A percentile compares a stretch with the other conserved stretches of the same genome.
Evolutionary conservation across 176 grass and related monocot genomes (phyloP).

Genomic region (Canna indica): DNA sequence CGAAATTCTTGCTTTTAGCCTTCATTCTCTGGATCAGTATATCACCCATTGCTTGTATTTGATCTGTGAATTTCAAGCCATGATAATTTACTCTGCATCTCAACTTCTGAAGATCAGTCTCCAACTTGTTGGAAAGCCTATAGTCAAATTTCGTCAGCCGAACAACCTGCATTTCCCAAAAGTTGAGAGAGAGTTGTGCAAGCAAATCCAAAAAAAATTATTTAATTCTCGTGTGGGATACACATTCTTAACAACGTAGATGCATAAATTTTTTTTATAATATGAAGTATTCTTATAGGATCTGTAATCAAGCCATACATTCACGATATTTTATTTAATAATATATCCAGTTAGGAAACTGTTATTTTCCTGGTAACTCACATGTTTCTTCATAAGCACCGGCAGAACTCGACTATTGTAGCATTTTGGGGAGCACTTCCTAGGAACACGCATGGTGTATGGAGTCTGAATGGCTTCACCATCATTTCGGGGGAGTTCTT

Average conservation of each 20-base stretch:
- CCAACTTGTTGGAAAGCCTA: constrained; percentile 21
- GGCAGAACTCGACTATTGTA: constrained; percentile 76
- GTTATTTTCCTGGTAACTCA: constrained; percentile 20
- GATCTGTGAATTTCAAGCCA: constrained; percentile 19
- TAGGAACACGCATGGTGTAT: constrained; percentile 83
- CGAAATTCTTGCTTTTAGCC: constrained; percentile 20
- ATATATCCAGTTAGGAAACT: not conserved
- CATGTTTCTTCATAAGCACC: constrained; percentile 77
- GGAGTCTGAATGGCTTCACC: constrained; percentile 40
- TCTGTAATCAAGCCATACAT: not conserved
- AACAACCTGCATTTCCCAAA: constrained; percentile 15
- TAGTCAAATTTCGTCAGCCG: constrained; percentile 20
- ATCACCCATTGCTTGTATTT: constrained; percentile 17
- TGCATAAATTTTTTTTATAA: not conserved
- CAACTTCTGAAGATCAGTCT: constrained; percentile 20
- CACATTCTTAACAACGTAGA: not conserved
- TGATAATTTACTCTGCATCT: constrained; percentile 24
- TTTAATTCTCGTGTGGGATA: not conserved
- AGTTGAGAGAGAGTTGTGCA: not conserved
- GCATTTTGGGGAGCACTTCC: constrained; percentile 83
- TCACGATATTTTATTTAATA: not conserved
- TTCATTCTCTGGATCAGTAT: constrained; percentile 20
- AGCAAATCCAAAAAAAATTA: not conserved
- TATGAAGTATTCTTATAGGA: not conserved
- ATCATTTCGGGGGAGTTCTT: constrained; percentile 48